Conservation (phyloP, 1,284 basidiomycete genomes). For the Paramarasmius palmivorus region DNA sequence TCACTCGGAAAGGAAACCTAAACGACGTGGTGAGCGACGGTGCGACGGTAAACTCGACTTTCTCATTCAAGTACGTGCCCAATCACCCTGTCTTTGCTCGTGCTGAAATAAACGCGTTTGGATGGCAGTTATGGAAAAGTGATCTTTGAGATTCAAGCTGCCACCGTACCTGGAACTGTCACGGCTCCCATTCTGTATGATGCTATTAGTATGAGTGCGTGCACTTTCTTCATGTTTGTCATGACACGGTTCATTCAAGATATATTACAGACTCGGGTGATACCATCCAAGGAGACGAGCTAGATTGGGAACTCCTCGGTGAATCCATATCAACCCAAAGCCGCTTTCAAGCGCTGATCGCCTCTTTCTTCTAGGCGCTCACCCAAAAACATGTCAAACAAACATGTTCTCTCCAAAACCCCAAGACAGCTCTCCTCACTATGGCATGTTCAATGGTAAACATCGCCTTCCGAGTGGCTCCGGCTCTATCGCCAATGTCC, state of each 20-base stretch:
- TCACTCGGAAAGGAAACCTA: constrained; percentile 31
- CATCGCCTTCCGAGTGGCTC: constrained; percentile 25
- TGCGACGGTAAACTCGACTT: constrained; percentile 46
- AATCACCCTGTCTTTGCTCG: not conserved
- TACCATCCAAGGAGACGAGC: constrained; percentile 35
- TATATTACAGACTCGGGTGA: constrained; percentile 1
- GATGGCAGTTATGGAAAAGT: constrained; percentile 35
- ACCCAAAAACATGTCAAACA: constrained; percentile 42
- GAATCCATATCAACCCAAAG: constrained; percentile 7
- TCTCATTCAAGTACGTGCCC: constrained; percentile 33
- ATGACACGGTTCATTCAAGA: no score
- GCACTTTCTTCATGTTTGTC: no score
- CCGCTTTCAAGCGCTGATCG: not conserved
- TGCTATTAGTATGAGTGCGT: constrained; percentile 18
- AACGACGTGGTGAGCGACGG: constrained; percentile 39
- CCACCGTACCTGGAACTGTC: constrained; percentile 35
- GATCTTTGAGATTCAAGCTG: constrained; percentile 33
- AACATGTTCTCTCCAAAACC: constrained; percentile 43
- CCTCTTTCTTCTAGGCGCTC: constrained; percentile 14
- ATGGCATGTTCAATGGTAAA: constrained; percentile 37
- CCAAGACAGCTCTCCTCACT: constrained; percentile 33
- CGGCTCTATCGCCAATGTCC: constrained; percentile 25
- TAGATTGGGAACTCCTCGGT: constrained; percentile 46
- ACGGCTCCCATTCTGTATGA: constrained; percentile 42
- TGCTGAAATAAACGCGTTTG: no score